Evolutionary conservation across 768 basidiomycete genomes (phyloP).

Genomic region (Candolleomyces eurysporus): DNA sequence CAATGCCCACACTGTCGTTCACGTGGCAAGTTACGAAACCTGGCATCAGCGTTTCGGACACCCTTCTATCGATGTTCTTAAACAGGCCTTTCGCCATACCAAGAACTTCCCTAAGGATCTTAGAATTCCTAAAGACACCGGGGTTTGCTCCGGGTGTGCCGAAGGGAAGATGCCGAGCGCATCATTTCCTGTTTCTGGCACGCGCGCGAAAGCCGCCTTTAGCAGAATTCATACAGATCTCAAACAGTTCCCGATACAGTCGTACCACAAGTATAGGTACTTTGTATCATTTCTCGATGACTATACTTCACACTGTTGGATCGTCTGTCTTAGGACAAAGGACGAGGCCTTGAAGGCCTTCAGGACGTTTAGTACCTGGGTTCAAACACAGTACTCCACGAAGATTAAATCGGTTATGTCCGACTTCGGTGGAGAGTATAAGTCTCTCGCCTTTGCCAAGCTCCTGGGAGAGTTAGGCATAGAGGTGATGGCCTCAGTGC

Average conservation of each 20-base stretch:
- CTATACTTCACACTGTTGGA: slow-evolving; percentile 9
- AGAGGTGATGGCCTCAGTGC: not conserved
- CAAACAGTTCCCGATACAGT: slow-evolving; percentile 14
- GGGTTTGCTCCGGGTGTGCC: slow-evolving; percentile 14
- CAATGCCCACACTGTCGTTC: too few species aligned
- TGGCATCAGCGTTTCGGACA: too few species aligned
- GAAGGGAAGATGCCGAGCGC: slow-evolving; percentile 16
- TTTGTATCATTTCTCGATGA: slow-evolving; percentile 17
- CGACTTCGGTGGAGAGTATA: slow-evolving; percentile 15
- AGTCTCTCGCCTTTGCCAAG: not conserved
- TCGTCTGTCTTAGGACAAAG: slow-evolving; percentile 9
- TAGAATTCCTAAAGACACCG: not conserved
- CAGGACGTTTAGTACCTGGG: slow-evolving; percentile 2
- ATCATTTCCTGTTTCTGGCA: slow-evolving; percentile 12
- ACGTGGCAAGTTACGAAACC: too few species aligned
- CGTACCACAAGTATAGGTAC: slow-evolving; percentile 17
- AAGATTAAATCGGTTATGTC: slow-evolving; percentile 8
- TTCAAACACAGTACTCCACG: slow-evolving; percentile 8
- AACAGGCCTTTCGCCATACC: too few species aligned
- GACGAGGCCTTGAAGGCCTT: not conserved
- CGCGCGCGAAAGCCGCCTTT: slow-evolving; percentile 12
- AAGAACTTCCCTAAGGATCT: not conserved
- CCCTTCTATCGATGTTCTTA: too few species aligned
- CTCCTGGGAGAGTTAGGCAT: not conserved
- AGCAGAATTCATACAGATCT: slow-evolving; percentile 21